Base-by-base conservation (phyloP, 331 rosid genomes). In the Quercus tomentella region DNA sequence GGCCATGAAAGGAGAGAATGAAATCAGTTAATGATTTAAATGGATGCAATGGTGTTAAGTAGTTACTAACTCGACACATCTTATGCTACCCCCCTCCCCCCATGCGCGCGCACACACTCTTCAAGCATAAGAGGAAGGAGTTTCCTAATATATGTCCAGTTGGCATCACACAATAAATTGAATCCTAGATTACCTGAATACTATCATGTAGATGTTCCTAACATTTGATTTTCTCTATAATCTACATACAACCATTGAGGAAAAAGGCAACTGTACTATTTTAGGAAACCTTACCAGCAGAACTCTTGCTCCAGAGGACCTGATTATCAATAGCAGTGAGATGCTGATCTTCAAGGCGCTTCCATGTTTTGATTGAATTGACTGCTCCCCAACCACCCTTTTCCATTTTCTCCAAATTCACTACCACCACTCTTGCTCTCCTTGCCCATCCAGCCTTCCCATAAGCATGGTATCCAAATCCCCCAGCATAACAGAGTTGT, bases 391-490 rank as follows among this genome's bases (percentile, higher is more conserved):
- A 94, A 28, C 57, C 80, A 17, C 90, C 92, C 9, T 73, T 78
- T 6, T 33, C 68, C 4, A 88, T 80, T 76, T 85, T 92, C 86
- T 94, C 94, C 83, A 94, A 82, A 82, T 69, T 82, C 54, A 87
- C 97, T 28, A 72, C 86, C 71, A 94, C 93, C 28, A 94, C 92
- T 82, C 97, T 83, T 45, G 98, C 90, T 84, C 98, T 92, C 87
- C 98, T 89, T 4, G 92, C 57, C 96, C 98, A 94, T 81, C 94
- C 97, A 79, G 94, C 90, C 82, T 86, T 76, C 43, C 97, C 98
- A 78, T 92, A 92, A 51, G 98, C 98, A 83, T 92, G 98, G 84
- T 90, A 94, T 51, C 96, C 96, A 49, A 94, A 94, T 37, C 98
- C 98, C 37, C 98, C 94, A 54, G 82, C 98, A 84, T 95, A 93